Evolutionary conservation across 345 rosid genomes (phyloP).

Genomic region (Eucalyptus pauciflora): DNA sequence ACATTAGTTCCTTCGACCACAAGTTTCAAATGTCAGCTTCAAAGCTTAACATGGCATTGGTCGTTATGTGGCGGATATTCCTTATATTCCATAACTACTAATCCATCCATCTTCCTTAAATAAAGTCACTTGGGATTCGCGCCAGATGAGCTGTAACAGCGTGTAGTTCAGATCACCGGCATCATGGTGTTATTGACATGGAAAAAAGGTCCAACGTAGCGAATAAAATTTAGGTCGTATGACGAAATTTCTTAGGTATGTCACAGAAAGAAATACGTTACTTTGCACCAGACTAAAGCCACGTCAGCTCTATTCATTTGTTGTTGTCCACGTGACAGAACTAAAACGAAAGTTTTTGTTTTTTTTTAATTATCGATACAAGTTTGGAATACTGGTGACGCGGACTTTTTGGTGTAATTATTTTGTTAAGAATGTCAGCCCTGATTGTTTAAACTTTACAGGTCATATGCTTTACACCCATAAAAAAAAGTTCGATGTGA

Average conservation of each 20-base stretch:
- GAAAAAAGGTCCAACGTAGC: neutral
- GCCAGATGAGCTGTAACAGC: no score
- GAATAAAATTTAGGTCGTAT: neutral
- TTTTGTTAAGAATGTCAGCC: neutral
- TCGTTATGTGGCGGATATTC: no score
- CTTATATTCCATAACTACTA: no score
- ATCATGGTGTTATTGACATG: neutral
- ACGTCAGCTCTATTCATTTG: neutral
- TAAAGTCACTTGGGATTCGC: no score
- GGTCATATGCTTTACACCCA: neutral
- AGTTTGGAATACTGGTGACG: neutral
- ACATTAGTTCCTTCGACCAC: neutral
- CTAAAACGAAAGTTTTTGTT: no score
- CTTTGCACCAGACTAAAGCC: neutral
- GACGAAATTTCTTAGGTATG: neutral
- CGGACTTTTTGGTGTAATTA: neutral
- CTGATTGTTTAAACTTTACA: neutral
- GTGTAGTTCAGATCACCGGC: neutral
- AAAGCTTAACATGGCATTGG: neutral
- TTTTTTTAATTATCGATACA: neutral
- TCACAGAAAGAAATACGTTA: accelerated
- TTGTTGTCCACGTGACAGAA: neutral
- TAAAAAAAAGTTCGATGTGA: neutral
- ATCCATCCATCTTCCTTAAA: no score
- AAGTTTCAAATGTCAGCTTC: neutral